phyloP scores from a whole-genome alignment of 305 asterid genomes.

The Petunia hybrid region DNA sequence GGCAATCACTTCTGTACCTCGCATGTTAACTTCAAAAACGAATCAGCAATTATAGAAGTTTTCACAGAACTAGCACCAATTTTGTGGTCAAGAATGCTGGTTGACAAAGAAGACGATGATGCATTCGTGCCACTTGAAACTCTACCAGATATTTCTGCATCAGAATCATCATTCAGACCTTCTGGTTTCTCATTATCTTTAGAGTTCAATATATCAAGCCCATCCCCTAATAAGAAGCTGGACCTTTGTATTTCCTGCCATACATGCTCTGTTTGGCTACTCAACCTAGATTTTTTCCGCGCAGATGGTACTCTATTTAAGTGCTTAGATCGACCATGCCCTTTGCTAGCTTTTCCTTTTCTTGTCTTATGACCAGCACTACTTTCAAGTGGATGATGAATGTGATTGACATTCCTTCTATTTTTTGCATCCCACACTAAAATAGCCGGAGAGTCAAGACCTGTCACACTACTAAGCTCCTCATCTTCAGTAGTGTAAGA shows the following conservation, averaged over 20 bases:
- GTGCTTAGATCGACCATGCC: constrained; percentile 54
- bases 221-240: constrained; percentile 78
- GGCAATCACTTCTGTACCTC: constrained; percentile 64
- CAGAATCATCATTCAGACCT: constrained; percentile 81
- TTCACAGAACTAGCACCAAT: constrained; percentile 65
- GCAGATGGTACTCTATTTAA: constrained; percentile 58
- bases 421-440: constrained; percentile 95
- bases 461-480: constrained; percentile 65
- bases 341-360: constrained; percentile 52
- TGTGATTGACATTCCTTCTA: constrained; percentile 71
- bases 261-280: constrained; percentile 59
- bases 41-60: constrained; percentile 66
- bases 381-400: constrained; percentile 96
- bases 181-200: constrained; percentile 56
- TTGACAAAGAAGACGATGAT: constrained; percentile 72
- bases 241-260: constrained; percentile 93
- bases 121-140: constrained; percentile 70
- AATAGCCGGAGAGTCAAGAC: constrained; percentile 88
- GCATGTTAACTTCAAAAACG: constrained; percentile 80
- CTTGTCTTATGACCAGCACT: constrained; percentile 61
- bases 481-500: constrained; percentile 75
- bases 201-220: constrained; percentile 67
- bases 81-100: constrained; percentile 69
- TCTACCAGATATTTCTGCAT: constrained; percentile 66
- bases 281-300: constrained; percentile 70